Evolutionary conservation across 148 eudicot genomes (phyloP), one percentile per base, ranked within the genome.

Genomic region (Heliosperma pusillum): DNA sequence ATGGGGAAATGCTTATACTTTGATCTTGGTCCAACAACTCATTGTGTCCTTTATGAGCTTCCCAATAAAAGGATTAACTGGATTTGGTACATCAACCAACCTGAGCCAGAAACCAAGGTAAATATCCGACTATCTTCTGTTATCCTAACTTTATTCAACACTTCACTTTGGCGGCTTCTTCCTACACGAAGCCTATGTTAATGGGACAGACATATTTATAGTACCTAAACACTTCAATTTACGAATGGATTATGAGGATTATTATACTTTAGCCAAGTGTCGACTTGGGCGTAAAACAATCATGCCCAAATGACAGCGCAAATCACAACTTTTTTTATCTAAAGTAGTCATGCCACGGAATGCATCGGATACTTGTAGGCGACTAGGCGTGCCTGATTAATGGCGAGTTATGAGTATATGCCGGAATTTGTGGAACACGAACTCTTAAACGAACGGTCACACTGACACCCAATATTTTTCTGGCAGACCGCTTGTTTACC

Each of bases 71-170:
- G 86, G 86, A 85, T 93, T 64, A 93, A 93, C 24, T 93, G 98
- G 98, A 79, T 93, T 79, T 93, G 98, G 98, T 93, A 90, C 73
- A 60, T 86, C 55, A 91, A 85, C 79, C 92, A 83, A 78, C 91
- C 91, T 1, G 92, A 89, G 77, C 98, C 92, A n/a, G 76, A 84
- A 66, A 79, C 85, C 24, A 78, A 90, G 92, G 98, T 90, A 60
- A 78, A 69, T 26, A 10, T 33, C 22, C 65, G 1, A 3, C 21
- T 15, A 15, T 4, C 20, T 66, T 67, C 26, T n/a, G 26, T 67
- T 67, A 67, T 21, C 53, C 47, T 65, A 29, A 10, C 17, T 62
- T 62, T 25, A 9, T 62, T 61, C 15, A 8, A 61, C 65, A 4
- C 19, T 45, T 62, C 26, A 24, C n/a, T 74, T 9, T 40, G 50